Conservation (phyloP, 345 rosid species). For the Melaleuca quinquenervia region DNA sequence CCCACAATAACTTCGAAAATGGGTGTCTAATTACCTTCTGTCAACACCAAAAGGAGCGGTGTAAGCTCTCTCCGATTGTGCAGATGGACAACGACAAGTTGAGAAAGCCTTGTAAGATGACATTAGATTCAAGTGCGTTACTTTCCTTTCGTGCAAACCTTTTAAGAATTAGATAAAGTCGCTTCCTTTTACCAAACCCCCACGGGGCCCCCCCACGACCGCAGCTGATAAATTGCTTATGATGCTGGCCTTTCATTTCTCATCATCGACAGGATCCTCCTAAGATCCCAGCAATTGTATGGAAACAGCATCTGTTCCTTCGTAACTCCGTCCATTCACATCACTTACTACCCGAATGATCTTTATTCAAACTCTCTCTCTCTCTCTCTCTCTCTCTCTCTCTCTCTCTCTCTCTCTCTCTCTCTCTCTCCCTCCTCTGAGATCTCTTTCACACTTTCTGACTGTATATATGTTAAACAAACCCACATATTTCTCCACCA, state of each 20-base stretch:
- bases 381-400: neutral
- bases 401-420: neutral
- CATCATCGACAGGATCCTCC: neutral
- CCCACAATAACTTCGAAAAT: neutral
- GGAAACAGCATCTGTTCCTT: neutral
- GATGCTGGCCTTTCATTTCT: neutral
- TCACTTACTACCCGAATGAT: neutral
- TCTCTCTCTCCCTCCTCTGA: neutral
- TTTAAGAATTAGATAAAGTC: neutral
- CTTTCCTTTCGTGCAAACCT: neutral
- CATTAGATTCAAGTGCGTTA: neutral
- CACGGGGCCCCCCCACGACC: neutral
- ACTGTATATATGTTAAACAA: neutral
- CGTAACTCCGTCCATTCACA: neutral
- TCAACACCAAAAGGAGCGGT: neutral
- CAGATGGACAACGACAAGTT: neutral
- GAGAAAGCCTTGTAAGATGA: neutral
- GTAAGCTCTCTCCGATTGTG: neutral
- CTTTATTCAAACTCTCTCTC: neutral
- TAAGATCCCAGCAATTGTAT: neutral
- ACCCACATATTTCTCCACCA: neutral
- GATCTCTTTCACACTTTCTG: neutral
- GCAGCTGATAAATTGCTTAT: neutral
- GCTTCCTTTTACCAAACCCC: neutral
- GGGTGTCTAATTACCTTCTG: neutral